Evolutionary conservation across 208 protist species (phyloP), one percentile per base, ranked within the genome.

Genomic region (Leptomonas pyrrhocoris): DNA sequence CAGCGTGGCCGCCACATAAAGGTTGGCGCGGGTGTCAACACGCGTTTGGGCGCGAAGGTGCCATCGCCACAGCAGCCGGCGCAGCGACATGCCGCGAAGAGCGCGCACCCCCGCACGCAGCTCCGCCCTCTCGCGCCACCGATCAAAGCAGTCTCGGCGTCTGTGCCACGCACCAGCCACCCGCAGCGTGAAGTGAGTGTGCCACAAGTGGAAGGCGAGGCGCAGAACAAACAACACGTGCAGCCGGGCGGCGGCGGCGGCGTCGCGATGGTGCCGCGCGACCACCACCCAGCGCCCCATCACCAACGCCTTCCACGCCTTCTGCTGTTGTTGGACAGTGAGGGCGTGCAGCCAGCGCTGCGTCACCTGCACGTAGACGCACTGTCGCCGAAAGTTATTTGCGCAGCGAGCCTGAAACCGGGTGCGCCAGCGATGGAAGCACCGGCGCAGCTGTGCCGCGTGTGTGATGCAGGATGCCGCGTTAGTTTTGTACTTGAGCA

Each of bases 1-100:
- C 21, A 94, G 63, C 16, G 85, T 89, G 38, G 86, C 87, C 0
- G 88, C 88, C n/a, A 94, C 57, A 21, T 80, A 78, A 43, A 81
- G 43, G 21, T 74, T 51, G 6, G 60, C 65, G 23, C 71, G 81
- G 16, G 45, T 21, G 34, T 63, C 36, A 12, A 65, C 8, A 25
- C 71, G 70, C 18, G 28, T 42, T 36, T 36, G 50, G n/a, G 65
- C 43, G 19, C 66, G 70, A 0, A 38, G 21, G 59, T 63, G 56
- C 76, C 80, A 84, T 25, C 27, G 54, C 34, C 16, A 56, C 25
- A 75, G 57, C 46, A 75, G 40, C 31, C 38, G 34, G 28, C 56
- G 70, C 27, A 36, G 61, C 51, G 31, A 42, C 30, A 18, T 30
- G 3, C 46, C 19, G 16, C 50, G 56, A 21, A 72, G 42, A 9